Conservation (phyloP, 306 rosid species). For the Vachellia collinsii region DNA sequence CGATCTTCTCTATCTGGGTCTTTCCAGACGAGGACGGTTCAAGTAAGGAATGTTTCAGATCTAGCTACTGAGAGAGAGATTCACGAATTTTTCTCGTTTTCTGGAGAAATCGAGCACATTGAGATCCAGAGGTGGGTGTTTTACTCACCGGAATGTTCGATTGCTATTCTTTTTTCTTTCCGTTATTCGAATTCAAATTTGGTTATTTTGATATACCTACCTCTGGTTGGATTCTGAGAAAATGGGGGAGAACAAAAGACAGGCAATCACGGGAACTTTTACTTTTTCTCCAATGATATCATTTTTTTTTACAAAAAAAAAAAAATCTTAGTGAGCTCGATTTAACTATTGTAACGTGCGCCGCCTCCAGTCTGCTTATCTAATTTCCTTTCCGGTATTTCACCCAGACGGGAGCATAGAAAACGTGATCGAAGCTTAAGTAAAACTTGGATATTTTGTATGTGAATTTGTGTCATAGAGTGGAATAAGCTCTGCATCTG, state of each 20-base stretch:
- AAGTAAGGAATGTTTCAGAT: constrained; percentile 65
- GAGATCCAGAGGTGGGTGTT: constrained; percentile 54
- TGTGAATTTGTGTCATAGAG: background rate
- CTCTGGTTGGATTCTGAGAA: constrained; percentile 30
- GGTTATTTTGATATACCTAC: background rate
- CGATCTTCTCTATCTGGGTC: background rate
- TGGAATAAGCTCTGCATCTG: background rate
- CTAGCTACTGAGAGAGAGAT: constrained; percentile 76
- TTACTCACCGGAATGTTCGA: background rate
- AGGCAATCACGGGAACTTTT: constrained; percentile 8
- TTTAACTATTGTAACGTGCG: background rate
- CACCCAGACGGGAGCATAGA: background rate
- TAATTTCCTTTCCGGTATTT: background rate
- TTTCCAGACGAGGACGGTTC: constrained; percentile 64
- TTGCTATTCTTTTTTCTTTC: background rate
- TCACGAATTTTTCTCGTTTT: constrained; percentile 70
- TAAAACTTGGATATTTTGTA: background rate
- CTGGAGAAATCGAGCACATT: constrained; percentile 70
- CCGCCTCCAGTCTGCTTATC: background rate
- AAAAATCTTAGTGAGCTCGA: background rate
- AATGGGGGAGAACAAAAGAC: constrained; percentile 10
- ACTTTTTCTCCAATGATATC: background rate
- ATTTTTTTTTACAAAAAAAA: background rate
- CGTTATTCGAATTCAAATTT: constrained; percentile 19
- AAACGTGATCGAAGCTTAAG: background rate